Evolutionary conservation across 805 yeast species (phyloP).

Genomic region (Ogataea philodendri): DNA sequence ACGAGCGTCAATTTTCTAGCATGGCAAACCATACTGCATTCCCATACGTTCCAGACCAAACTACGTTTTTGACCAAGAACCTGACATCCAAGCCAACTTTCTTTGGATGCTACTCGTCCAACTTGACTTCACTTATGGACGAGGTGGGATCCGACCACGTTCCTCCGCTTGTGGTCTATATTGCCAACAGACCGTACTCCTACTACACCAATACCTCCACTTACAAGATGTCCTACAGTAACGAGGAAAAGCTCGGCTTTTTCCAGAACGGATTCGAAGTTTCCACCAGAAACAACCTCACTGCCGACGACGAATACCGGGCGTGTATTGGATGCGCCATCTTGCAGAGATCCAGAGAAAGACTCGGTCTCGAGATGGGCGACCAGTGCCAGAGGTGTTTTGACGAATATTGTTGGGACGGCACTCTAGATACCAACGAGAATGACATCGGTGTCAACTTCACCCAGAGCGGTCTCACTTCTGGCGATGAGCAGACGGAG

Average conservation of each 20-base stretch:
- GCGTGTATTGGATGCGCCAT: conserved; percentile 83
- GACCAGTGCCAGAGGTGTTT: conserved; percentile 74
- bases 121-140: conserved; percentile 52
- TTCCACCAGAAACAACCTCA: conserved; percentile 61
- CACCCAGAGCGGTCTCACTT: conserved; percentile 40
- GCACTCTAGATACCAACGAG: conserved; percentile 22
- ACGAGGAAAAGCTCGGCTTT: conserved; percentile 55
- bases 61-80: conserved; percentile 57
- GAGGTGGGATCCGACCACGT: conserved; percentile 35
- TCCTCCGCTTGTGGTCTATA: conserved; percentile 77
- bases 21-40: conserved; percentile 61
- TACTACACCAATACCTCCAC: conserved; percentile 72
- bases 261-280: conserved; percentile 74
- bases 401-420: conserved; percentile 61
- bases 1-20: conserved; percentile 52
- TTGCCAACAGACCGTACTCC: conserved; percentile 69
- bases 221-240: conserved; percentile 58
- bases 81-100: conserved; percentile 70
- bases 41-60: conserved; percentile 76
- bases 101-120: conserved; percentile 75
- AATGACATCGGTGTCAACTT: conserved; percentile 33
- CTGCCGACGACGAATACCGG: conserved; percentile 66
- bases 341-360: conserved; percentile 73
- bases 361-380: conserved; percentile 56
- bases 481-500: conserved; percentile 26